phyloP scores from a whole-genome alignment of 129 eudicot genomes.

The Saposhnikovia divaricata region DNA sequence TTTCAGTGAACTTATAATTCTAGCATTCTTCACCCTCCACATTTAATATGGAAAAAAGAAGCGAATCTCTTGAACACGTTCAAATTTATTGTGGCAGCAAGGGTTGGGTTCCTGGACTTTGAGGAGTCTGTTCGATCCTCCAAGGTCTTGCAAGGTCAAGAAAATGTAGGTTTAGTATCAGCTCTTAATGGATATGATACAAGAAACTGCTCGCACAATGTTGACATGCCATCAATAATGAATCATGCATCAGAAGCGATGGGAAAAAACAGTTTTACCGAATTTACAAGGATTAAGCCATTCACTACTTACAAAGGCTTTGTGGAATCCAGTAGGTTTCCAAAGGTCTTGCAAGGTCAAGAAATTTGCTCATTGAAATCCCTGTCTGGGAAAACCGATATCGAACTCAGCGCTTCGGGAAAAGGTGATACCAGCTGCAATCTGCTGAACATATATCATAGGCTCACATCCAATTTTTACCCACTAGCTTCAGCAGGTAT shows the following conservation, averaged over 20 bases:
- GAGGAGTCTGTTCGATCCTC: constrained; percentile 88
- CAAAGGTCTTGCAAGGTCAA: constrained; percentile 99
- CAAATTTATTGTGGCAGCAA: constrained; percentile 30
- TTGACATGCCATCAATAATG: constrained; percentile 37
- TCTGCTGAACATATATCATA: constrained; percentile 31
- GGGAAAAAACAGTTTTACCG: constrained; percentile 34
- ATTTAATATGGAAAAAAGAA: background rate
- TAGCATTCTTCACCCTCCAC: background rate
- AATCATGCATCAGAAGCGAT: constrained; percentile 26
- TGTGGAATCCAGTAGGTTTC: constrained; percentile 69
- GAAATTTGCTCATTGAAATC: constrained; percentile 80
- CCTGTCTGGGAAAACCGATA: constrained; percentile 42
- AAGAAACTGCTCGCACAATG: constrained; percentile 42
- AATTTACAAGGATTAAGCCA: constrained; percentile 41
- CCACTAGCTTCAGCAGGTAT: constrained; percentile 80
- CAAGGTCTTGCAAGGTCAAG: constrained; percentile 99
- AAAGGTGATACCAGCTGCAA: constrained; percentile 37
- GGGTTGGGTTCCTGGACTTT: constrained; percentile 71
- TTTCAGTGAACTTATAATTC: background rate
- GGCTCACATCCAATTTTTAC: constrained; percentile 38
- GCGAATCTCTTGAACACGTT: background rate
- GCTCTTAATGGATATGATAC: constrained; percentile 51
- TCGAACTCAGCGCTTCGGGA: constrained; percentile 27
- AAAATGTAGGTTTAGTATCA: constrained; percentile 66
- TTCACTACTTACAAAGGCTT: constrained; percentile 47